Evolutionary conservation across 108 stramenopile species (phyloP), one percentile per base, ranked within the genome.

Genomic region (Fragilariopsis cylindrus): DNA sequence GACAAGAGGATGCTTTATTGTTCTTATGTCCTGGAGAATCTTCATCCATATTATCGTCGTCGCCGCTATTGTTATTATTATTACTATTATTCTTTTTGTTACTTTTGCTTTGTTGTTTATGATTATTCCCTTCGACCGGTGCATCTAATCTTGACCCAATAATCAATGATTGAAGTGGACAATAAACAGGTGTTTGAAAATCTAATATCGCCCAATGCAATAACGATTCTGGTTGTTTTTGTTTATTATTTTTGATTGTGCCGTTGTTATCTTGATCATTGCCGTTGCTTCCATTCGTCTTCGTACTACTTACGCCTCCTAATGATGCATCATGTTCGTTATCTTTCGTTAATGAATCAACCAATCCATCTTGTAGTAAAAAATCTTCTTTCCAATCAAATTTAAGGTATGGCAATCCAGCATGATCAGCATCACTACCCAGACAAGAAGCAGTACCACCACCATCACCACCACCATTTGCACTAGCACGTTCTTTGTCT

Each of bases 111-210:
- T 63, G 62, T 45, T 63, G 62, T n/a, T 45, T 42, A n/a, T 63
- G 40, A 43, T 65, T 55, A 74, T 80, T 88, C 57, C 71, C 82
- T 49, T 91, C 82, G 3, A 83, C 83, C 67, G 86, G 91, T 18
- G 82, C 69, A 75, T 98, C 98, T 58, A 98, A 80, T 42, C 96
- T 82, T 7, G 96, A 97, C 40, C 96, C 98, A 78, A 98, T 98
- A 2, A 98, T 83, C 42, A 96, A 76, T 53, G 85, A 85, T 74
- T 93, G 84, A 52, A 85, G 69, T 7, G 96, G 98, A 74, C 96
- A 96, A 70, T 93, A 85, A 1, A 98, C 86, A 13, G 96, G 96
- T 15, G 84, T 90, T 65, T 94, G 93, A 68, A 98, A 96, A 69
- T 94, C 88, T 42, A 98, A 53, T 60, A 95, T 72, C 7, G 93